phyloP scores from a whole-genome alignment of 1,284 basidiomycete genomes.

The Leccinum insigne region DNA sequence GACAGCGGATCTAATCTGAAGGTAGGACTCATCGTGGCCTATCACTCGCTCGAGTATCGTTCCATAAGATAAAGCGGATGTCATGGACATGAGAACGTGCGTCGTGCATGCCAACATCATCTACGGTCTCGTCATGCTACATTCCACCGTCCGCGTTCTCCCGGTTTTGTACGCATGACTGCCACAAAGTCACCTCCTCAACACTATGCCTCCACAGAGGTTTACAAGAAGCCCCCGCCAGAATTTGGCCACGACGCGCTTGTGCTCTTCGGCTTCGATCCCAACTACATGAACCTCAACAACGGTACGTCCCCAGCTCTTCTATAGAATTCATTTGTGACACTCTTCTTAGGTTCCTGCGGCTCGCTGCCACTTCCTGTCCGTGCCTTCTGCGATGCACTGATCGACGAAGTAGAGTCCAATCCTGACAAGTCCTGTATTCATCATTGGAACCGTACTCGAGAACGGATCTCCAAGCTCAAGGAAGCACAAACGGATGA shows the following conservation, averaged over 20 bases:
- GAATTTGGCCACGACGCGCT: slow-evolving; percentile 54
- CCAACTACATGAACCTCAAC: slow-evolving; percentile 64
- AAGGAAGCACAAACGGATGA: slow-evolving; percentile 51
- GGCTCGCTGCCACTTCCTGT: slow-evolving; percentile 69
- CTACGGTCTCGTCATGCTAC: background rate
- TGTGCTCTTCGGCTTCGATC: slow-evolving; percentile 52
- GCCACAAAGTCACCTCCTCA: background rate
- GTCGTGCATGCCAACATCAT: background rate
- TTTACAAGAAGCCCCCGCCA: slow-evolving; percentile 34
- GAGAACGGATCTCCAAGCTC: slow-evolving; percentile 56
- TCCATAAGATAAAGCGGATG: slow-evolving; percentile 84
- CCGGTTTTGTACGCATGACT: background rate
- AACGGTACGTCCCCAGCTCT: slow-evolving; percentile 43
- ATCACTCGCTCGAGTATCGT: slow-evolving; percentile 72
- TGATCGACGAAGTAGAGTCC: slow-evolving; percentile 51
- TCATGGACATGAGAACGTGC: slow-evolving; percentile 15
- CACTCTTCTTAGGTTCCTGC: slow-evolving; percentile 53
- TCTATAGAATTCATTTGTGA: background rate
- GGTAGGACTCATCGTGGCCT: slow-evolving; percentile 51
- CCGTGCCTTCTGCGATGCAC: slow-evolving; percentile 44
- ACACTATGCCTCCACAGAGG: slow-evolving; percentile 3
- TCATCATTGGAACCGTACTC: slow-evolving; percentile 35
- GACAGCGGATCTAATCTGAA: slow-evolving; percentile 58
- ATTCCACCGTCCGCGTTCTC: background rate
- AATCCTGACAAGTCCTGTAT: slow-evolving; percentile 60